Evolutionary conservation across 73 alveolate species (phyloP), one percentile per base, ranked within the genome.

Genomic region (Paramecium primaurelia): DNA sequence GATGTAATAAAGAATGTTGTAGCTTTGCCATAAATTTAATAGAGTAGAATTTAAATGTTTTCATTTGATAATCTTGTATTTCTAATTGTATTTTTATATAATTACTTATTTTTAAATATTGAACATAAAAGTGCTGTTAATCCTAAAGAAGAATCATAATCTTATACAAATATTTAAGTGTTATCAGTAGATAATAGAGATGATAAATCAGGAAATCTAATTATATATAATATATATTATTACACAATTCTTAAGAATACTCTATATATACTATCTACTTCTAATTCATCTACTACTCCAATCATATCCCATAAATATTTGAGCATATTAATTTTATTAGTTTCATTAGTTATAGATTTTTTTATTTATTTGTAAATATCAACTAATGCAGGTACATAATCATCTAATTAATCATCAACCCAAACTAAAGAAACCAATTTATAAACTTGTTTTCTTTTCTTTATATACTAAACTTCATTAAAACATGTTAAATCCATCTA

Each of bases 221-320:
- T 8, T 12, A 32, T 34, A 36, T 11, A 34, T 22, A 22, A 22
- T 22, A 14, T 36, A 37, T 37, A 6, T 9, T 9, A 75, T 80
- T 40, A 80, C 73, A 80, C 51, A 16, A 80, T 80, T 22, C 91
- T 80, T 47, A 80, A 80, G 47, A 45, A 80, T 26, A 42, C 73
- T 80, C 91, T 80, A 26, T 80, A 80, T 25, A 80, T 80, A 26
- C 12, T 26, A 45, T 80, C 91, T 4, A 45, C 26, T 14, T 80
- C 75, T 44, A 80, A 20, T 80, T 80, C 49, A 45, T 42, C 58
- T 3, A 42, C 49, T 44, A 80, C 91, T 32, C 91, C 91, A 14
- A 80, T 80, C 75, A 80, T 25, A 80, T 80, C 91, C 91, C 91
- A 80, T 8, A 80, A 38, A 80, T 80, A 80, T 47, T 80, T 80